phyloP scores from a whole-genome alignment of 495 filamentous ascomycete genomes.

The Clohesyomyces aquaticus region DNA sequence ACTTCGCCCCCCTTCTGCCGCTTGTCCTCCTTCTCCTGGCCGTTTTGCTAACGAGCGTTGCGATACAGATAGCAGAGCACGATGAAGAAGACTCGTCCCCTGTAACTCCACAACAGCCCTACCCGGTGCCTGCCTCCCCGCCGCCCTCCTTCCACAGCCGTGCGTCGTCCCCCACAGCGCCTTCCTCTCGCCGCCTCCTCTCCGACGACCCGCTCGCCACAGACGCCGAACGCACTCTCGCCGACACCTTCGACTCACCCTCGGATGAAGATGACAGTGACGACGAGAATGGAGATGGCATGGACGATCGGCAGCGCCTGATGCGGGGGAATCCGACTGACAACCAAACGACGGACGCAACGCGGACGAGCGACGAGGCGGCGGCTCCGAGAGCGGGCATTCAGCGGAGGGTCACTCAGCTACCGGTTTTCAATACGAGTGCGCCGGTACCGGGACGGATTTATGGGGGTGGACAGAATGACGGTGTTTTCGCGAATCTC shows the following conservation, averaged over 20 bases:
- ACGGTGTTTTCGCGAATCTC: constrained; percentile 96
- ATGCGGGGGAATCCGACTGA: constrained; percentile 70
- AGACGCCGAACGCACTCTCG: constrained; percentile 74
- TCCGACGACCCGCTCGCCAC: constrained; percentile 56
- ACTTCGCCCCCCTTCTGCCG: constrained; percentile 1
- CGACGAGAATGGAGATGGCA: constrained; percentile 60
- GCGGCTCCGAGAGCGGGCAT: constrained; percentile 42
- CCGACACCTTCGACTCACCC: constrained; percentile 77
- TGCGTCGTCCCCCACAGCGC: constrained; percentile 66
- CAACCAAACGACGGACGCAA: constrained; percentile 45
- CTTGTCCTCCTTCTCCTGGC: background rate
- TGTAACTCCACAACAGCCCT: constrained; percentile 44
- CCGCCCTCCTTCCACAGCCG: constrained; percentile 93
- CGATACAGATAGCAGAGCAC: constrained; percentile 47
- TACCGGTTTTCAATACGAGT: constrained; percentile 54
- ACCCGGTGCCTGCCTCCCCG: constrained; percentile 74
- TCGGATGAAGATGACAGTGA: constrained; percentile 45
- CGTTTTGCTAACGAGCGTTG: constrained; percentile 19
- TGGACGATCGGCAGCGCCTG: constrained; percentile 82
- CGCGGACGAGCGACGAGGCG: constrained; percentile 47
- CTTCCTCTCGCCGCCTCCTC: constrained; percentile 53
- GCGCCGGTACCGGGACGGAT: constrained; percentile 52
- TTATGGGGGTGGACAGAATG: constrained; percentile 69
- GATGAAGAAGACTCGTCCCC: constrained; percentile 54
- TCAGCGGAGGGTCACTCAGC: constrained; percentile 57